phyloP scores from a whole-genome alignment of 176 grass and related monocot genomes.

The Elaeis guineensis region DNA sequence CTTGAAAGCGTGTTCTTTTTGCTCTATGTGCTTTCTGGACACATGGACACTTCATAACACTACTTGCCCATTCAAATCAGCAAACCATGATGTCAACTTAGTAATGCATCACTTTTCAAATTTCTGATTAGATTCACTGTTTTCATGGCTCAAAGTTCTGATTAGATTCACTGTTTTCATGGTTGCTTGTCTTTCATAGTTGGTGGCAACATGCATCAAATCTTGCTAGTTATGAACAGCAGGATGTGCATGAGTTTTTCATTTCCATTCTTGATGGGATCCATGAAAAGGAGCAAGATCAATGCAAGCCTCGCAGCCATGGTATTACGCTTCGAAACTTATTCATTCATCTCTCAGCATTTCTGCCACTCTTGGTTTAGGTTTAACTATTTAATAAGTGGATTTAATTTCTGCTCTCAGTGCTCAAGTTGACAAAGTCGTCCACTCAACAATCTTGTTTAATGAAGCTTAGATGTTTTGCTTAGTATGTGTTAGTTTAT shows the following conservation, averaged over 20 bases:
- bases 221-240: slow-evolving; percentile 92
- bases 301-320: slow-evolving; percentile 47
- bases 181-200: slow-evolving; percentile 46
- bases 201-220: slow-evolving; percentile 95
- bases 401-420: too few species aligned
- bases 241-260: slow-evolving; percentile 98
- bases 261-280: slow-evolving; percentile 97
- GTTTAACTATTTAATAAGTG: too few species aligned
- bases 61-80: too few species aligned
- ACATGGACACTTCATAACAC: too few species aligned
- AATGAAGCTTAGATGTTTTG: too few species aligned
- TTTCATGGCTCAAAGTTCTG: slow-evolving; percentile 11
- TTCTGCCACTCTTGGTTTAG: too few species aligned
- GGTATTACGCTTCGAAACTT: slow-evolving; percentile 26
- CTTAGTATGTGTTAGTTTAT: too few species aligned
- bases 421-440: too few species aligned
- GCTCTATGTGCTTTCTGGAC: too few species aligned
- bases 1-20: too few species aligned
- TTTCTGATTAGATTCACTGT: neutral
- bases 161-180: slow-evolving; percentile 7
- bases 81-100: too few species aligned
- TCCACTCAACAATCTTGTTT: too few species aligned
- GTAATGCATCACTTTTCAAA: neutral
- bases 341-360: slow-evolving; percentile 6
- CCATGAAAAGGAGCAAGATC: slow-evolving; percentile 90